These are phyloP conservation scores for Pseudopediastrum boryanum DNA, from an alignment of 139 green algal genomes.

Conservation along the genomic window DNA sequence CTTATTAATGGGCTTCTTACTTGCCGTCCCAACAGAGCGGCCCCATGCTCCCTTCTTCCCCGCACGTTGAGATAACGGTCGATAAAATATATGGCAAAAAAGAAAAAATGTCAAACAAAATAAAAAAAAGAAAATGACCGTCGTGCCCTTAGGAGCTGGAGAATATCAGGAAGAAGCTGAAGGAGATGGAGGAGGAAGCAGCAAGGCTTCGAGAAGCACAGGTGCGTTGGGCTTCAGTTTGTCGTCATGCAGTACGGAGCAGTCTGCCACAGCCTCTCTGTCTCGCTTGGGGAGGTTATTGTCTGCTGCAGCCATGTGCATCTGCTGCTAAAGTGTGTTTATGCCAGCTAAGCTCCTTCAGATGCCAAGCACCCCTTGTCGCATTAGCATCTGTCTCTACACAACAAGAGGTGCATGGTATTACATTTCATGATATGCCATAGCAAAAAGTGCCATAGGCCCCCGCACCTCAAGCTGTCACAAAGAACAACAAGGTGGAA, in stretches of 20 bases:
- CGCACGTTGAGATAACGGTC: neutral
- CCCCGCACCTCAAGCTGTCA: no score
- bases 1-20: neutral
- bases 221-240: constrained; percentile 31
- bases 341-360: neutral
- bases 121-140: neutral
- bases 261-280: neutral
- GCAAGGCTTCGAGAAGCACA: constrained; percentile 81
- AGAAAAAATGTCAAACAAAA: no score
- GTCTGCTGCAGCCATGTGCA: neutral
- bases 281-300: neutral
- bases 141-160: constrained; percentile 79
- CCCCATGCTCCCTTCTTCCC: neutral
- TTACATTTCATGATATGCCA: no score
- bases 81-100: neutral
- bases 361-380: neutral
- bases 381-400: no score
- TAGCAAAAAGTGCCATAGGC: no score
- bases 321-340: neutral
- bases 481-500: neutral
- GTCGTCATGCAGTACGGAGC: neutral
- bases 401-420: no score
- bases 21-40: neutral
- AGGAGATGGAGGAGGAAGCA: constrained; percentile 93
- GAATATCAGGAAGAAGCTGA: constrained; percentile 86